Conservation (phyloP, 495 filamentous ascomycete species). For the Penicillium dipodomyicola region DNA sequence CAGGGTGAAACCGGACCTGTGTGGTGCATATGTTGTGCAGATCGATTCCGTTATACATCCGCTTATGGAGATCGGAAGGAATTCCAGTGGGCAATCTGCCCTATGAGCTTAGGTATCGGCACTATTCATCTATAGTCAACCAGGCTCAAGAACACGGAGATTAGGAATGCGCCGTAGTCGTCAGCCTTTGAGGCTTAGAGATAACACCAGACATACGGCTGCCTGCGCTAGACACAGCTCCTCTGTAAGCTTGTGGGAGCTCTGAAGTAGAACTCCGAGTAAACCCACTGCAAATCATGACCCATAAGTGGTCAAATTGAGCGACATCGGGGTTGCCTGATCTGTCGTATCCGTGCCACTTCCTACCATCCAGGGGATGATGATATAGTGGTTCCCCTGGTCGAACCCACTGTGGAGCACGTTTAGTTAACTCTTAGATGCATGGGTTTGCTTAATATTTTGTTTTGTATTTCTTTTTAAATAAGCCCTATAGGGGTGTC, state of each 20-base stretch:
- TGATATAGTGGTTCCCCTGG: conserved; percentile 16
- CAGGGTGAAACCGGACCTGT: conserved; percentile 6
- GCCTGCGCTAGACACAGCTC: too few species aligned
- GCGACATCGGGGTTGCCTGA: conserved; percentile 15
- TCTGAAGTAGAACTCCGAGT: too few species aligned
- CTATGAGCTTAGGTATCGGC: conserved; percentile 8
- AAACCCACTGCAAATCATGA: conserved; percentile 10
- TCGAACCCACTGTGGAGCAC: conserved; percentile 31
- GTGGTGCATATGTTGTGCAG: conserved; percentile 6
- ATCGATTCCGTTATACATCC: conserved; percentile 23
- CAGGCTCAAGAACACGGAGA: neutral
- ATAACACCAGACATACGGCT: too few species aligned
- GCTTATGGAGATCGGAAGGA: conserved; percentile 12
- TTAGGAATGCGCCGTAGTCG: neutral
- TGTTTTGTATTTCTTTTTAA: conserved; percentile 2
- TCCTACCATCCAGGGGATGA: conserved; percentile 21
- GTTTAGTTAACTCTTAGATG: conserved; percentile 23
- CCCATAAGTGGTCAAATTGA: conserved; percentile 12
- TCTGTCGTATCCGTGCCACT: conserved; percentile 22
- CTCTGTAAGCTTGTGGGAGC: too few species aligned
- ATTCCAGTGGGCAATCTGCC: conserved; percentile 14
- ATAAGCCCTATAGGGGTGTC: conserved; percentile 15
- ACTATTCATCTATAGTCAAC: conserved; percentile 1
- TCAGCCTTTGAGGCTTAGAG: conserved; percentile 2
- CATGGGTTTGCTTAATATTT: conserved; percentile 15